A percentile compares a stretch with the other conserved stretches of the same genome.
These are phyloP conservation scores for Dryas octopetala DNA, from an alignment of 306 rosid genomes.

Conservation along the genomic window DNA sequence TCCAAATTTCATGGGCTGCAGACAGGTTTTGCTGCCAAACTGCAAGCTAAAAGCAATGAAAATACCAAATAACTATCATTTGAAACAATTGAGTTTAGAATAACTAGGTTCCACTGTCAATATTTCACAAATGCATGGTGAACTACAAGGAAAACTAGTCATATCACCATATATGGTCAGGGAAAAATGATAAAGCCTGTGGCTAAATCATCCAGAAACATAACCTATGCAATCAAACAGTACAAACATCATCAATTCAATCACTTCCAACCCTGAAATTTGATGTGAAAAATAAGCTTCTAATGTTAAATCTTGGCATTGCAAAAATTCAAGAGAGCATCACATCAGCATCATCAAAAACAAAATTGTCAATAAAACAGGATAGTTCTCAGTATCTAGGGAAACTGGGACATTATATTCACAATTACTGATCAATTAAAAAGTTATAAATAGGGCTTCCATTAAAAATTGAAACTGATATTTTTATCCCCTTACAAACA, in stretches of 20 bases:
- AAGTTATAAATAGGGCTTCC: not conserved
- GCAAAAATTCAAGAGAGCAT: not conserved
- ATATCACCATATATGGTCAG: not conserved
- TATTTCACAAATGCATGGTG: not conserved
- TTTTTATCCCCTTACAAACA: not conserved
- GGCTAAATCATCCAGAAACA: not conserved
- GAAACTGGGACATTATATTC: not conserved
- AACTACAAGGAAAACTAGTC: not conserved
- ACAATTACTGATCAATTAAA: not conserved
- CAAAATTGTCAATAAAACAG: not conserved
- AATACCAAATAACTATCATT: not conserved
- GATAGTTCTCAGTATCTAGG: not conserved
- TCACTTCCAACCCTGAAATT: not conserved
- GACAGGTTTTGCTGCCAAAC: slow-evolving; percentile 70
- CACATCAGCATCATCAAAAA: not conserved
- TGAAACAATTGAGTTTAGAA: not conserved
- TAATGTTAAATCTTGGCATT: not conserved
- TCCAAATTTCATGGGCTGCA: slow-evolving; percentile 68
- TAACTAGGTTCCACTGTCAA: not conserved
- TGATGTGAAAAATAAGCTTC: not conserved
- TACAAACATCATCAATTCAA: not conserved
- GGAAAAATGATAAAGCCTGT: not conserved
- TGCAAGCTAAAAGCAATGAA: slow-evolving; percentile 64
- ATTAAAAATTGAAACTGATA: not conserved
- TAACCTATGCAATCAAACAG: not conserved